Percentiles rank a stretch among this genome's conserved stretches.
phyloP scores from a whole-genome alignment of 2,329 filamentous ascomycete species.

The Didymellaceae sp. region DNA sequence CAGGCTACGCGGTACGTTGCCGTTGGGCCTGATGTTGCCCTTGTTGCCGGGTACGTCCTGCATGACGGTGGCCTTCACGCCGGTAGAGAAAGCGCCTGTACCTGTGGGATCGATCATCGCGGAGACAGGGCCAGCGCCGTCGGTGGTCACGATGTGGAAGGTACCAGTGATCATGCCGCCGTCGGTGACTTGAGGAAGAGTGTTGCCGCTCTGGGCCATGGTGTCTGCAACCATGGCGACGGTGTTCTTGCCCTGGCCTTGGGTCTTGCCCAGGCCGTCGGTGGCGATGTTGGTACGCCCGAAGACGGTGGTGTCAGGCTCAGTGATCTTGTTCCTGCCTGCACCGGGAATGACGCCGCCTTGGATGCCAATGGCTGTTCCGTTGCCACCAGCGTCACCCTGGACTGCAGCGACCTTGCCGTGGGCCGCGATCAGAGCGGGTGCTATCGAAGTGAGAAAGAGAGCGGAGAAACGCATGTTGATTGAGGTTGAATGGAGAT shows the following conservation, averaged over 20 bases:
- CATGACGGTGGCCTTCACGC: conserved; percentile 20
- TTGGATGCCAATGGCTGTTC: conserved; percentile 52
- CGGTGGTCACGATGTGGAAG: conserved; percentile 68
- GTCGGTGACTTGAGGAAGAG: conserved; percentile 62
- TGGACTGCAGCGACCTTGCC: conserved; percentile 21
- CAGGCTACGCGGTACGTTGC: conserved; percentile 17
- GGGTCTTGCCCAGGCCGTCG: conserved; percentile 51
- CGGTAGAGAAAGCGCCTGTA: conserved; percentile 51
- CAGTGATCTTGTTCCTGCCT: conserved; percentile 52
- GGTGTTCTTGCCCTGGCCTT: conserved; percentile 47
- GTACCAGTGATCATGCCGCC: conserved; percentile 65
- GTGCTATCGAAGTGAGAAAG: conserved; percentile 9
- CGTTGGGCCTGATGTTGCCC: conserved; percentile 24
- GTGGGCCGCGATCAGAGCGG: conserved; percentile 19
- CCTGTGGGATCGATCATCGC: conserved; percentile 67
- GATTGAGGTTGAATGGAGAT: neutral
- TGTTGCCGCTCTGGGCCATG: conserved; percentile 60
- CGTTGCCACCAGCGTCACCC: conserved; percentile 52
- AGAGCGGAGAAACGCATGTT: conserved; percentile 10
- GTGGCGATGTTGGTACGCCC: conserved; percentile 41
- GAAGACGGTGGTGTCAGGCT: conserved; percentile 58
- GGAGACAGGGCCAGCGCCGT: conserved; percentile 67
- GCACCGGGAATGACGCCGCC: conserved; percentile 52
- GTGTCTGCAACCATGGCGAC: conserved; percentile 40
- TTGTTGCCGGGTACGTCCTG: conserved; percentile 27